Evolutionary conservation across 306 rosid genomes (phyloP).

Genomic region (Glycyrrhiza uralensis): DNA sequence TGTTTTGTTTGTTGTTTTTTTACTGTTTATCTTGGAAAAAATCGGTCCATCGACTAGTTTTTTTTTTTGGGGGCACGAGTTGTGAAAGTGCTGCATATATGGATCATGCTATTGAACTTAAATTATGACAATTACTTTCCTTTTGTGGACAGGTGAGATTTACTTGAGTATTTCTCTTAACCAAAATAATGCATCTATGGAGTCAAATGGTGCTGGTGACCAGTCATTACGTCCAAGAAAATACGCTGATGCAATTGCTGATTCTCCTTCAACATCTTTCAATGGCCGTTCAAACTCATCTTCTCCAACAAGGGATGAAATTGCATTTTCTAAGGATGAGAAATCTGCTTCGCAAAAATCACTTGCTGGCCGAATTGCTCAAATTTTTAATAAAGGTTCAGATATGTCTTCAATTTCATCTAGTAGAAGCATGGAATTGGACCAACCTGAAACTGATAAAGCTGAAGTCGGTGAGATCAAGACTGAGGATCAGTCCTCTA

Average conservation of each 20-base stretch:
- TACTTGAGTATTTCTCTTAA: conserved; percentile 45
- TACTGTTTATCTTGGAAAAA: no score
- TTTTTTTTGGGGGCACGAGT: no score
- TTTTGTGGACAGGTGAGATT: conserved; percentile 57
- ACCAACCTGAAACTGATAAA: conserved; percentile 40
- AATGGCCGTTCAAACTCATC: no score
- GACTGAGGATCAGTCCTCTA: conserved; percentile 51
- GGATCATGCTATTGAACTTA: not conserved
- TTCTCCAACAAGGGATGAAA: no score
- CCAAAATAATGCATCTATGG: conserved; percentile 36
- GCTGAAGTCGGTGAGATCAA: conserved; percentile 39
- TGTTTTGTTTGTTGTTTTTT: no score
- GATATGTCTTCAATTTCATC: conserved; percentile 39
- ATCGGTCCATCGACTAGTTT: no score
- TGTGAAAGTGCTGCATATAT: not conserved
- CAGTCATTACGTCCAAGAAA: conserved; percentile 6
- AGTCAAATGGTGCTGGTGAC: conserved; percentile 22
- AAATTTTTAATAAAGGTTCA: conserved; percentile 53
- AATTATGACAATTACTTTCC: not conserved
- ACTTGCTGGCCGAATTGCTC: conserved; percentile 66
- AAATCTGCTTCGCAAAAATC: conserved; percentile 45
- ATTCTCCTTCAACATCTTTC: no score
- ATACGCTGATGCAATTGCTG: conserved; percentile 1
- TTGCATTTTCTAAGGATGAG: no score
- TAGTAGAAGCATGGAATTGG: conserved; percentile 43